Evolutionary conservation across 2,329 filamentous ascomycete species (phyloP), one percentile per base, ranked within the genome.

Genomic region (Microcera coccophila): DNA sequence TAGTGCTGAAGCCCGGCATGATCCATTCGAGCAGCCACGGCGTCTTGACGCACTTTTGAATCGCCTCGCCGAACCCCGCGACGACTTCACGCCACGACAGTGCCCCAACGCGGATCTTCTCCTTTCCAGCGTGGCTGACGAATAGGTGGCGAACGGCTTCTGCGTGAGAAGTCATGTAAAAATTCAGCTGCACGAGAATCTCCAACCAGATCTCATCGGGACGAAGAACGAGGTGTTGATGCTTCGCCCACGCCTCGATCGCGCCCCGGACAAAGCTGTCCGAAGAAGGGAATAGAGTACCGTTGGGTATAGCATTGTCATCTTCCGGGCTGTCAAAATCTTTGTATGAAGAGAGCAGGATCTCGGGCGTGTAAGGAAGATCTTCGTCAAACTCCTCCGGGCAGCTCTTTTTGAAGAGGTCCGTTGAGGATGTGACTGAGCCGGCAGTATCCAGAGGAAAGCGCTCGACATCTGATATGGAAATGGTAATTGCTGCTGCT

Each of bases 131-230:
- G 40, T 74, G 71, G 5, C 64, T 50, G 7, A 78, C 74, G 47
- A 78, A 78, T 12, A 69, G 41, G 4, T 61, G 52, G 2, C 73
- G 62, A 1, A 77, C 39, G 5, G 70, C 62, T 38, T 78, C 72
- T 5, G 70, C 65, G 47, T 79, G 64, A 0, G 59, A 59, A 21
- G 69, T 66, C 61, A 78, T 70, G 56, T 71, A 78, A 40, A 72
- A 67, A 52, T 70, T 73, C 36, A 79, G 59, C 57, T 79, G 75
- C 1, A 65, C 63, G 4, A 79, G 62, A 39, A 79, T 73, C 38
- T 75, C 68, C 48, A 78, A 71, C 76, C 76, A 79, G 21, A 79
- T 59, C 39, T 78, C 75, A 28, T 79, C 75, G 0, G 76, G 75
- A 1, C 75, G 68, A 12, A 79, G 58, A 1, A 67, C 62, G 2